Evolutionary conservation across 306 rosid species (phyloP), one percentile per base, ranked within the genome.

Genomic region (Purshia tridentata): DNA sequence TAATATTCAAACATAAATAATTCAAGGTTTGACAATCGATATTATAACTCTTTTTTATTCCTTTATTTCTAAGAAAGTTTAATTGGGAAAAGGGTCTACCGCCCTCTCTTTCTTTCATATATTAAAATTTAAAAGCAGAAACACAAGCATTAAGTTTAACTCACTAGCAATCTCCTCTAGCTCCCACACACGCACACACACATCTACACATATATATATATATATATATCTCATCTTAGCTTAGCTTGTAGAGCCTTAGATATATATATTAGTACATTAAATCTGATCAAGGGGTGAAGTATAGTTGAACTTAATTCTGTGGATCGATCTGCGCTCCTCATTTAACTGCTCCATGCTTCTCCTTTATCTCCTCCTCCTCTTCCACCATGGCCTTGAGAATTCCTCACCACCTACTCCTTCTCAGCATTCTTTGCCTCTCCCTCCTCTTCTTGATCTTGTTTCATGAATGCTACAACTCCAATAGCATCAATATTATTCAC

Each of bases 381-480:
- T 77, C 84, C 84, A 79, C 80, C 82, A 91, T 93, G 98, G 83
- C 96, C 89, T 73, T 85, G 63, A 93, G 78, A 89, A 45, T 75
- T 49, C 81, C 86, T 62, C 89, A 80, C 41, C 39, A 23, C 46
- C 56, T 44, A 4, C 75, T 76, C 37, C 37, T 91, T 35, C 78
- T 82, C 48, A 82, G 88, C 74, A 80, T 91, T 39, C 44, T 93
- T 20, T 45, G 46, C 67, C 19, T 71, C 46, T 71, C 62, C 65
- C 40, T 57, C 55, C 67, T 71, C 29, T 55, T 86, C 44, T 52
- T 90, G 20, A 29, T 89, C 9, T 73, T 90, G 65, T 78, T 88
- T 69, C 96, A 87, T 80, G 85, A 91, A 75, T 83, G 76, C 45
- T 64, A 82, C 84, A 87, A 80, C 63, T 74, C 85, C 79, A 84